Conservation (phyloP, 257 asterid species). For the Nicotiana obtusifolia region DNA sequence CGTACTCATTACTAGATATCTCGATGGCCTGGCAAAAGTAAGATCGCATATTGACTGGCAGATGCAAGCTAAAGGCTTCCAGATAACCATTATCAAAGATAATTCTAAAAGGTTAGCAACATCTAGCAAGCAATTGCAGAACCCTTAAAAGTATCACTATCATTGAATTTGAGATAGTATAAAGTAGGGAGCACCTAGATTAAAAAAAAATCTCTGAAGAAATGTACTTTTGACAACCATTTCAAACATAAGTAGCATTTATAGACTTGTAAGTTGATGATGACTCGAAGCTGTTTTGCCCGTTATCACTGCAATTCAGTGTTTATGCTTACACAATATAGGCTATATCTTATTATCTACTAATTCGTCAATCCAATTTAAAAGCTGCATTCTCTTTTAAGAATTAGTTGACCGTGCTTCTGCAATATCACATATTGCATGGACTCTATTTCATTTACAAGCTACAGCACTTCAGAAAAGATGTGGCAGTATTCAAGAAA, state of each 20-base stretch:
- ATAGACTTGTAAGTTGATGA: not conserved
- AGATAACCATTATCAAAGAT: not conserved
- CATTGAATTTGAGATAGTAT: not conserved
- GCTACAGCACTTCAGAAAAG: not conserved
- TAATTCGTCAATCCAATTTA: not conserved
- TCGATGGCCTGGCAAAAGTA: slow-evolving; percentile 41
- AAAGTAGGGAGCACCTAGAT: not conserved
- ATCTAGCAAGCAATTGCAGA: not conserved
- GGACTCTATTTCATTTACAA: too few relatives aligned
- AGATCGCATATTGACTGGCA: not conserved
- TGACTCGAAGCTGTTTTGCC: not conserved
- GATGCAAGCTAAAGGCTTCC: not conserved
- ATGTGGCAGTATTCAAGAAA: not conserved
- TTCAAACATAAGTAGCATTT: slow-evolving; percentile 5
- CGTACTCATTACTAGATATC: slow-evolving; percentile 55
- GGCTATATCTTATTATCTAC: not conserved
- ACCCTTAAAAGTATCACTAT: not conserved
- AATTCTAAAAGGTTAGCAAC: not conserved
- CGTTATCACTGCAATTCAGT: not conserved
- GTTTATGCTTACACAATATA: not conserved
- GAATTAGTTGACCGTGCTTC: not conserved
- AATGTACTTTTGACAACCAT: not conserved
- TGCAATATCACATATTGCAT: not conserved
- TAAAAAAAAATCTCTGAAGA: not conserved
- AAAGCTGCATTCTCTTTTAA: not conserved